Evolutionary conservation across 106 monocot genomes (phyloP).

Genomic region (Dendrobium nobile): DNA sequence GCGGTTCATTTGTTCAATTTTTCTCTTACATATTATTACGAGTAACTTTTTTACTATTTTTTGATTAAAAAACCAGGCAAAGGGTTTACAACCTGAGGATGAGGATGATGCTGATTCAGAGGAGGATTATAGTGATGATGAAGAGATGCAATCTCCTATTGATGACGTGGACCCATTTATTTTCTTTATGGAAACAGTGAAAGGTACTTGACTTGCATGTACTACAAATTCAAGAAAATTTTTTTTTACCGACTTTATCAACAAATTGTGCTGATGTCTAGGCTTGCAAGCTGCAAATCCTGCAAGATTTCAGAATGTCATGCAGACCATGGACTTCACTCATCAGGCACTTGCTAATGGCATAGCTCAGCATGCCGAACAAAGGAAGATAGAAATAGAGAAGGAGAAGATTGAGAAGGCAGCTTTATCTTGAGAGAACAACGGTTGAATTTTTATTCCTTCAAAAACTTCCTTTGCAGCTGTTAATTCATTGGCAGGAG

Average conservation of each 20-base stretch:
- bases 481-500: neutral
- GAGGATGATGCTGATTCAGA: slow-evolving; percentile 75
- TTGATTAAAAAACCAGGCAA: slow-evolving; percentile 36
- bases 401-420: slow-evolving; percentile 83
- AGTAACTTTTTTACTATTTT: neutral
- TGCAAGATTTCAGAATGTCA: slow-evolving; percentile 67
- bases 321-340: slow-evolving; percentile 76
- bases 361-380: slow-evolving; percentile 69
- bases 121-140: slow-evolving; percentile 79
- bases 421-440: slow-evolving; percentile 18
- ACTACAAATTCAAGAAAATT: neutral
- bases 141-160: slow-evolving; percentile 81
- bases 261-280: slow-evolving; percentile 12
- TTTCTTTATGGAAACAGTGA: slow-evolving; percentile 77
- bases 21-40: neutral
- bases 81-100: slow-evolving; percentile 56
- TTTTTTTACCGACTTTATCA: neutral
- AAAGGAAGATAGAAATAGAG: slow-evolving; percentile 61
- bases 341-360: slow-evolving; percentile 74
- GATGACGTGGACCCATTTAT: slow-evolving; percentile 89
- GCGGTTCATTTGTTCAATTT: too few species aligned
- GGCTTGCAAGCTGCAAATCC: slow-evolving; percentile 70
- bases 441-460: neutral
- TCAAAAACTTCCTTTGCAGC: neutral
- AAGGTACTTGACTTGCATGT: slow-evolving; percentile 35